A percentile compares a stretch with the other conserved stretches of the same genome.
These are phyloP conservation scores for Tausonia pullulans DNA, from an alignment of 1,284 basidiomycete genomes.

Conservation along the genomic window DNA sequence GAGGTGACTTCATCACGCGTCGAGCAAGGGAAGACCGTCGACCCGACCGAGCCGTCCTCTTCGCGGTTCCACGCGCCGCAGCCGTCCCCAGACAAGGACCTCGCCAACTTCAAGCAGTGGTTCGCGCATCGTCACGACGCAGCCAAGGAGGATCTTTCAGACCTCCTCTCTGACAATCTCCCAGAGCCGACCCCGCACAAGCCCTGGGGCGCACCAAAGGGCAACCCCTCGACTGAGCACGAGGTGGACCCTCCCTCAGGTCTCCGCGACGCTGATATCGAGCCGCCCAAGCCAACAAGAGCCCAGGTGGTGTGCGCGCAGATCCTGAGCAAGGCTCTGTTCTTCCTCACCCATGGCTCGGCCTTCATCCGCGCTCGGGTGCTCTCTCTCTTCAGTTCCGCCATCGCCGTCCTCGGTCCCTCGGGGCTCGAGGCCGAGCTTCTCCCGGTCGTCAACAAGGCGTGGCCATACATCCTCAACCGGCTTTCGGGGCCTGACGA, in stretches of 20 bases:
- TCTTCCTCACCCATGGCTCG: constrained; percentile 77
- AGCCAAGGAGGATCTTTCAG: constrained; percentile 19
- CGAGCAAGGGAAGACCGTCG: constrained; percentile 17
- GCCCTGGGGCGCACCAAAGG: constrained; percentile 26
- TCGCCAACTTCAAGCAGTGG: constrained; percentile 51
- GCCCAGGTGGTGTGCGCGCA: constrained; percentile 63
- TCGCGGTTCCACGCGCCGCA: constrained; percentile 14
- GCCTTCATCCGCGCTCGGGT: constrained; percentile 71
- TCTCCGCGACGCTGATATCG: constrained; percentile 39
- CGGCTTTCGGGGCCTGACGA: constrained; percentile 49
- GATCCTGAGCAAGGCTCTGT: constrained; percentile 73
- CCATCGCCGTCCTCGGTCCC: constrained; percentile 57
- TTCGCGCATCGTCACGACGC: constrained; percentile 42
- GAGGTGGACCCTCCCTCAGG: constrained; percentile 19
- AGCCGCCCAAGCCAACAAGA: constrained; percentile 49
- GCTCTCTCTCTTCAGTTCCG: constrained; percentile 55
- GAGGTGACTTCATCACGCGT: constrained; percentile 41
- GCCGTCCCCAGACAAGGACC: constrained; percentile 28
- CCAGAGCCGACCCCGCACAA: constrained; percentile 43
- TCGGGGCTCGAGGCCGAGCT: constrained; percentile 48
- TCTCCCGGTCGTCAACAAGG: constrained; percentile 66
- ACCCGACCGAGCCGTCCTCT: constrained; percentile 3
- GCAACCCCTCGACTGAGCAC: constrained; percentile 20
- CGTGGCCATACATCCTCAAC: constrained; percentile 81
- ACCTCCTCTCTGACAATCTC: background rate